Base-by-base conservation (phyloP, 2,329 filamentous ascomycete genomes). In the Elsinoe perseae region DNA sequence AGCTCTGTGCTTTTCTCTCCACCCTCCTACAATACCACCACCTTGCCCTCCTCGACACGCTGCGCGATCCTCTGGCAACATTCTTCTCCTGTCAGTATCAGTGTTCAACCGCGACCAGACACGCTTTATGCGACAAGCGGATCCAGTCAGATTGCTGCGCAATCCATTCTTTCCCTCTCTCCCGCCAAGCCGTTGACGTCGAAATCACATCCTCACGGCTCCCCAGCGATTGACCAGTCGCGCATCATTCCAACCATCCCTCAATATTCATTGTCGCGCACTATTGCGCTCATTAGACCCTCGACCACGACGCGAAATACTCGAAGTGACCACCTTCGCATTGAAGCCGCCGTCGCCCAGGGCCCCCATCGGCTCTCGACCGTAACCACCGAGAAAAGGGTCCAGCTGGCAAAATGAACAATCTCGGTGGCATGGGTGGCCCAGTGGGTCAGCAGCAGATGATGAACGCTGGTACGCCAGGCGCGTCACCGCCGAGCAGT, bases 341-440 rank as follows among this genome's bases (percentile, higher is more conserved):
- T 52, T 52, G 48, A 23, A 52, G 48, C 48, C 20, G 18, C 28
- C 28, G 14, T 23, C 14, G 23, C 21, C 25, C 14, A 12, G 52
- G 57, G 38, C 50, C 32, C 54, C 48, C 56, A 60, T 52, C 54
- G 58, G 58, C 58, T 58, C 48, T 40, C 50, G 44, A 30, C 36
- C 44, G 18, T 27, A 21, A 18, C 28, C 46, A 50, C 32, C 28
- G 16, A 52, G 56, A 60, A 65, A 80, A 80, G 77, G 79, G 77
- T 68, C 74, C 84, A 81, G 76, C 76, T 71, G 74, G 79, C 64
- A 77, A 80, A 67, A 87, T 89, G 83, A 79, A 78, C 67, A 74
- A 72, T 67, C 87, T 89, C 81, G 81, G 78, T 68, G 76, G 80
- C 69, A 76, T 76, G 66, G 84, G 82, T 59, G 83, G 80, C 46